Evolutionary conservation across 768 basidiomycete genomes (phyloP), one percentile per base, ranked within the genome.

Genomic region (Kondoa malvinella): DNA sequence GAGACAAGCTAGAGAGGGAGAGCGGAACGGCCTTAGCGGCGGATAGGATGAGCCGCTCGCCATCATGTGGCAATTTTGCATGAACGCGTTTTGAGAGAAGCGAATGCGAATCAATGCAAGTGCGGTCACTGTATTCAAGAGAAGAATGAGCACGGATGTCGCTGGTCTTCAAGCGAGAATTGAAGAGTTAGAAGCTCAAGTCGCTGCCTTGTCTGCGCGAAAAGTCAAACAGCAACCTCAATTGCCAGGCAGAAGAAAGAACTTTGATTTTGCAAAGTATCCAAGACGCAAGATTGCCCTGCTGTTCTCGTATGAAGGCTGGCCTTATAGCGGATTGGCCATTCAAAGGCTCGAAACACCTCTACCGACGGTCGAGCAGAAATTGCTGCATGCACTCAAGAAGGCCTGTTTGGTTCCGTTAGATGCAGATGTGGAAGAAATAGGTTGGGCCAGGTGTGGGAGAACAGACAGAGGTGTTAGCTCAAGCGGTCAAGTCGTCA

Each of bases 381-480:
- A 88, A 2, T 77, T 99, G 26, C 87, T 89, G 68, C 82, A 83
- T 34, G 90, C 90, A 0, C 79, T 97, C 67, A 85, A 83, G 56
- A 85, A 86, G 72, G 82, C 88, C 0, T 81, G 85, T 62, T 79
- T 99, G 57, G 83, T 97, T 14, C 88, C 94, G 74, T 81, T 81
- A 0, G 32, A 32, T 1, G 27, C 33, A 8, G 56, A 31, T 31
- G 25, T 87, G 66, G 87, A 92, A 17, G 92, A 88, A 0, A 92
- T 90, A 74, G 88, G 84, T 34, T 97, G 89, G 85, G 85, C 88
- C 75, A 82, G 84, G 71, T 96, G 95, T 77, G 94, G 95, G 15
- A 79, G 95, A 74, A 97, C 95, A 30, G 95, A 99, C 80, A 82
- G 86, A 25, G 92, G 94, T 0, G 95, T 99, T 68, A 94, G 91